A percentile compares a stretch with the other conserved stretches of the same genome.
Conservation (phyloP, 1,284 basidiomycete genomes). For the Microbotryum intermedium region DNA sequence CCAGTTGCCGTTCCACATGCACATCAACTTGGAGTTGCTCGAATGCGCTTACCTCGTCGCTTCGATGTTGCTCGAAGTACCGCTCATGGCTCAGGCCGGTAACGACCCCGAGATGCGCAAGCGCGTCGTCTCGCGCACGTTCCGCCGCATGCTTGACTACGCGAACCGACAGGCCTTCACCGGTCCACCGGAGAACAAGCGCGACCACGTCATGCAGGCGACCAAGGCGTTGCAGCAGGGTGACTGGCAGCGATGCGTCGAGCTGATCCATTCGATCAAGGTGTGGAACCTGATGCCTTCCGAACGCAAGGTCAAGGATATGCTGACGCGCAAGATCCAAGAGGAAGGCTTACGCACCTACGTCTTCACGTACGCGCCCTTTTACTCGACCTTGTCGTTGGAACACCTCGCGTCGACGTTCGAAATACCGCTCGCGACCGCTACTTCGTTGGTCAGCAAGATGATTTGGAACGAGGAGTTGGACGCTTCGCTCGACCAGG, state of each 20-base stretch:
- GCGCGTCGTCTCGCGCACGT: slow-evolving; percentile 78
- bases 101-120: slow-evolving; percentile 73
- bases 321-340: slow-evolving; percentile 93
- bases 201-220: slow-evolving; percentile 99
- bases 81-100: slow-evolving; percentile 83
- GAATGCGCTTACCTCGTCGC: slow-evolving; percentile 97
- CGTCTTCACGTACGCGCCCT: slow-evolving; percentile 93
- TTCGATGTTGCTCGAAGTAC: slow-evolving; percentile 97
- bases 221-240: slow-evolving; percentile 92
- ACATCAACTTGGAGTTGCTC: slow-evolving; percentile 96
- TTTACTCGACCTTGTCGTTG: slow-evolving; percentile 87
- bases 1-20: slow-evolving; percentile 98
- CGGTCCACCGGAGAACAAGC: slow-evolving; percentile 94
- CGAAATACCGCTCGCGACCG: slow-evolving; percentile 64
- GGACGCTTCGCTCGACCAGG: slow-evolving; percentile 83
- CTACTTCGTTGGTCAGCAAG: slow-evolving; percentile 87
- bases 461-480: slow-evolving; percentile 99
- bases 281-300: slow-evolving; percentile 97
- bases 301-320: slow-evolving; percentile 76
- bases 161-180: slow-evolving; percentile 97
- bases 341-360: slow-evolving; percentile 95
- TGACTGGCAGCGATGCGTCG: slow-evolving; percentile 91
- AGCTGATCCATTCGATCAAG: slow-evolving; percentile 90
- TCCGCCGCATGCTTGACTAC: slow-evolving; percentile 90
- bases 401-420: slow-evolving; percentile 80